These are phyloP conservation scores for Plasmodium coatneyi DNA, from an alignment of 169 alveolate genomes.

Conservation along the genomic window DNA sequence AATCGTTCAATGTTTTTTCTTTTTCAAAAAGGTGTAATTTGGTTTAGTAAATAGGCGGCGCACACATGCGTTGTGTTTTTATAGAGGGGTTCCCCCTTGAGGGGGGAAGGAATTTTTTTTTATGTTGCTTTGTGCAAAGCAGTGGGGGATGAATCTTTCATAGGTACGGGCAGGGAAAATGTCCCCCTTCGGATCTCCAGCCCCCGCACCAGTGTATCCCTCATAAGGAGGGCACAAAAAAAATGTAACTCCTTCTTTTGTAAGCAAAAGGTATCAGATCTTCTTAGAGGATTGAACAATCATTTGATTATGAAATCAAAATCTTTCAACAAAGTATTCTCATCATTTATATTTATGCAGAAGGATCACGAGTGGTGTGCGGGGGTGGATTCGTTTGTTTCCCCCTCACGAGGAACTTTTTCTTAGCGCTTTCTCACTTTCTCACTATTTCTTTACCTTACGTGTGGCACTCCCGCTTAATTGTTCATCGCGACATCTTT, in stretches of 20 bases:
- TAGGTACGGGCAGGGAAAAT: not conserved
- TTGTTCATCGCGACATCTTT: not conserved
- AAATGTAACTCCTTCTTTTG: slow-evolving; percentile 7
- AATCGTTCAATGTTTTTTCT: slow-evolving; percentile 56
- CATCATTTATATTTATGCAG: slow-evolving; percentile 57
- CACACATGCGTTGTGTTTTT: not conserved
- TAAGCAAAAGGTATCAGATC: slow-evolving; percentile 38
- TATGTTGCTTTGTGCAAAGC: not conserved
- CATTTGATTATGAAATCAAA: slow-evolving; percentile 68
- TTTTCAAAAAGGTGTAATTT: not conserved
- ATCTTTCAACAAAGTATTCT: slow-evolving; percentile 17
- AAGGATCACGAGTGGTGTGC: not conserved
- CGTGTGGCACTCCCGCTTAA: not conserved
- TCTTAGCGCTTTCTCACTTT: not conserved
- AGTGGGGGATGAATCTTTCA: not conserved
- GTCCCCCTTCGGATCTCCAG: not conserved
- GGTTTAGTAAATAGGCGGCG: not conserved
- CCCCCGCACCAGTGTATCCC: not conserved
- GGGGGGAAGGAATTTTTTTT: not conserved
- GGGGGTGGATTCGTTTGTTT: not conserved
- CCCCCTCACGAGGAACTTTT: not conserved
- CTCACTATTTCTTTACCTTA: not conserved
- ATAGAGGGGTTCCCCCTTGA: not conserved
- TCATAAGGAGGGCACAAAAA: not conserved
- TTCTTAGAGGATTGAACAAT: slow-evolving; percentile 66